Evolutionary conservation across 2,329 filamentous ascomycete species (phyloP).

Genomic region (Arthrobotrys sinensis): DNA sequence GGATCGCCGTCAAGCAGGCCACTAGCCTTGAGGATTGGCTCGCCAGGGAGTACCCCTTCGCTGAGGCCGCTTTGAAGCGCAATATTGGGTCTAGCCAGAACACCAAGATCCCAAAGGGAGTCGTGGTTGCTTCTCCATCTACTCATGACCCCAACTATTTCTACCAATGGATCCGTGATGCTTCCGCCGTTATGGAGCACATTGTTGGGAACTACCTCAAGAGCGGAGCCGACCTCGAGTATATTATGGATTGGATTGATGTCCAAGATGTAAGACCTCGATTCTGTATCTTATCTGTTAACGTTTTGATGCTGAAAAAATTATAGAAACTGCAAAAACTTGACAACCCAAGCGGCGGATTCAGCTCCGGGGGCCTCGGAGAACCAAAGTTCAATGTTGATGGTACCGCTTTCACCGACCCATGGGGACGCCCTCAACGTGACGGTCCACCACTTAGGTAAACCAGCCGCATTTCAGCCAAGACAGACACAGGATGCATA

Average conservation of each 20-base stretch:
- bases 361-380: slow-evolving; percentile 66
- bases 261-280: slow-evolving; percentile 26
- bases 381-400: slow-evolving; percentile 69
- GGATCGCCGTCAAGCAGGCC: background rate
- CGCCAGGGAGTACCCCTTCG: slow-evolving; percentile 31
- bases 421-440: slow-evolving; percentile 69
- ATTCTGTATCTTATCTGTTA: background rate
- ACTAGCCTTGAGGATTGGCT: slow-evolving; percentile 36
- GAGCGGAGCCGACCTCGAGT: slow-evolving; percentile 43
- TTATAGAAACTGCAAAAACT: slow-evolving; percentile 65
- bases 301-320: slow-evolving; percentile 63
- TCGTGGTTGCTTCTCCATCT: slow-evolving; percentile 69
- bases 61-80: slow-evolving; percentile 53
- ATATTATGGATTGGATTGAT: slow-evolving; percentile 57
- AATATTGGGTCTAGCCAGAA: slow-evolving; percentile 53
- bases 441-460: slow-evolving; percentile 69
- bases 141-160: slow-evolving; percentile 68
- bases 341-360: slow-evolving; percentile 66
- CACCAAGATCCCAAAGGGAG: slow-evolving; percentile 64
- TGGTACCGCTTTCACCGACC: slow-evolving; percentile 65
- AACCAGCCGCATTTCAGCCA: background rate
- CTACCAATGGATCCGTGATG: slow-evolving; percentile 70
- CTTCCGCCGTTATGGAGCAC: slow-evolving; percentile 68
- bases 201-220: slow-evolving; percentile 68
- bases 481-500: background rate